Base-by-base conservation (phyloP, 306 rosid genomes). In the Sophora flavescens region DNA sequence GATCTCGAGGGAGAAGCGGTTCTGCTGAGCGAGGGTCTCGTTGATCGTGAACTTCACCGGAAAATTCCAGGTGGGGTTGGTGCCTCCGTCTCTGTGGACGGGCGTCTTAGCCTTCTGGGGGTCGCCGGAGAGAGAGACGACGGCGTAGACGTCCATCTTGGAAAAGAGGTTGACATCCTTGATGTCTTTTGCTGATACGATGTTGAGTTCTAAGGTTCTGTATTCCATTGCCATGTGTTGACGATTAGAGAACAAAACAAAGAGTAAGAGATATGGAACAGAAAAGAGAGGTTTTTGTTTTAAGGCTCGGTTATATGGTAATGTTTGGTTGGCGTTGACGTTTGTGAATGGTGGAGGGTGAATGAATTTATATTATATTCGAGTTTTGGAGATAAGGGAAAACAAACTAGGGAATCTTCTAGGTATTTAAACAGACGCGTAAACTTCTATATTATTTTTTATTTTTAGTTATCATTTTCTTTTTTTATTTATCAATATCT, bases 101-200 rank as follows among this genome's bases (percentile, higher is more conserved):
- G 64, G 63, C 26, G 98, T 86, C 35, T 78, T 85, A 57, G 77
- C 68, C 5, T 9, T 72, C 51, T 84, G 91, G 1, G 38, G 22
- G 48, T 88, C 90, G 47, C 90, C 97, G 71, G 76, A 0, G 90
- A 93, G 71, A 0, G 86, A 77, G 52, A 89, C 87, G 81, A 87
- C 91, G 33, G 80, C 96, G 86, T 86, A 92, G 0, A 84, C 96
- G 39, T 89, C 88, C 96, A 92, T 92, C 81, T 95, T 90, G 47
- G 89, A 80, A n/a, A 95, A 28, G 26, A 85, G 69, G 44, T 84
- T 92, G 1, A 89, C 96, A 38, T 92, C 77, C 15, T 95, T 85
- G 72, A 95, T 85, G 52, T 84, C 95, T 9, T 80, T 83, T 2
- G 98, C 97, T 0, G 98, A 92, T 67, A 82, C 44, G 16, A 93